Evolutionary conservation across 169 alveolate species (phyloP), one percentile per base, ranked within the genome.

Genomic region (Babesia gibsoni): DNA sequence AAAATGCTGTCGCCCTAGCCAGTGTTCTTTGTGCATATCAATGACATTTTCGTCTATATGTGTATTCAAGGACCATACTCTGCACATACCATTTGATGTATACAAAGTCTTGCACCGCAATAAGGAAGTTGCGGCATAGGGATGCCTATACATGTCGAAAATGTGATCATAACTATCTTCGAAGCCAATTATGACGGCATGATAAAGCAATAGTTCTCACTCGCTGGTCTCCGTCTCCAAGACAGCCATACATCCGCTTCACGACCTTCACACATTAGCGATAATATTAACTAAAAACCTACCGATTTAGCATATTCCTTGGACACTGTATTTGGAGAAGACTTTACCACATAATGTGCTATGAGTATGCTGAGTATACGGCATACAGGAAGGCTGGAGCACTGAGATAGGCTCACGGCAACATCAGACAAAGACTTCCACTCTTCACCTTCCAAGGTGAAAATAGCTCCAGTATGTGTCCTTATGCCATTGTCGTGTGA

Each of bases 171-270:
- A 45, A n/a, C 33, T 67, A 56, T 41, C 33, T 63, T 35, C 37
- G 54, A 16, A 66, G 22, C 84, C 84, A 74, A 32, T 32, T 48
- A 30, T 66, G 84, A 32, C 79, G 32, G 49, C 84, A 74, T 3
- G 54, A 16, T 23, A 74, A 35, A 33, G 84, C 79, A 16, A 74
- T 58, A 3, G 56, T 29, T 32, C 84, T 61, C n/a, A 56, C 84
- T 27, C 61, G 29, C 56, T 43, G 67, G 39, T 30, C n/a, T 27
- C 23, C 20, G 48, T 74, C 84, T 20, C 84, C 84, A 42, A 74
- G 61, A 46, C 73, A 74, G 30, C 33, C 49, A 30, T 37, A 29
- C 69, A 59, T 50, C 10, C 67, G 65, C 64, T 74, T 74, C 52
- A 74, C 65, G 22, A 74, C 77, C 84, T 74, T 29, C 65, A 66